A percentile compares a stretch with the other conserved stretches of the same genome.
These are phyloP conservation scores for Pichia exigua DNA, from an alignment of 805 yeast genomes.

Conservation along the genomic window DNA sequence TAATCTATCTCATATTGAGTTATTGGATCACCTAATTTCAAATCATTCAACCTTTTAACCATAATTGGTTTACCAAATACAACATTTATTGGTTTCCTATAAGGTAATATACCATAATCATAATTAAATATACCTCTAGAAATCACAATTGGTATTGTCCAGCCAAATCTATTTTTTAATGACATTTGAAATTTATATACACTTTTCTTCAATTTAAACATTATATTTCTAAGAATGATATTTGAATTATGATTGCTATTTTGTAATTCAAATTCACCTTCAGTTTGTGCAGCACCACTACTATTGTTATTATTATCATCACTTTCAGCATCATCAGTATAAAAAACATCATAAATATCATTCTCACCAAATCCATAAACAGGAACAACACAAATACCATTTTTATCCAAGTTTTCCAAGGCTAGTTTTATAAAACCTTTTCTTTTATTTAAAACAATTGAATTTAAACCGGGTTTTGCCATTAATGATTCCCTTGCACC, in stretches of 20 bases:
- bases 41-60: slow-evolving; percentile 23
- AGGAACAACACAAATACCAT: slow-evolving; percentile 54
- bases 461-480: slow-evolving; percentile 53
- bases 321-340: slow-evolving; percentile 19
- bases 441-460: slow-evolving; percentile 66
- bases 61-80: slow-evolving; percentile 62
- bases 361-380: slow-evolving; percentile 89
- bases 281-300: slow-evolving; percentile 11
- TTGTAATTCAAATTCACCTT: slow-evolving; percentile 3
- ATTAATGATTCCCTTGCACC: slow-evolving; percentile 89
- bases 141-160: slow-evolving; percentile 84
- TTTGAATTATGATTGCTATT: not conserved
- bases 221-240: not conserved
- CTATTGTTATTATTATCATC: slow-evolving; percentile 13
- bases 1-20: slow-evolving; percentile 47
- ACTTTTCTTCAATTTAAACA: not conserved
- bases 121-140: slow-evolving; percentile 91
- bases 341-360: slow-evolving; percentile 39
- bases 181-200: slow-evolving; percentile 53
- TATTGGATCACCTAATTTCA: slow-evolving; percentile 20
- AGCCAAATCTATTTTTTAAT: slow-evolving; percentile 65
- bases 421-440: slow-evolving; percentile 89
- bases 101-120: slow-evolving; percentile 87
- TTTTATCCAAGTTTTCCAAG: slow-evolving; percentile 39
- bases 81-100: slow-evolving; percentile 68